phyloP scores from a whole-genome alignment of 768 basidiomycete species.

The Asterophora lycoperdoides region DNA sequence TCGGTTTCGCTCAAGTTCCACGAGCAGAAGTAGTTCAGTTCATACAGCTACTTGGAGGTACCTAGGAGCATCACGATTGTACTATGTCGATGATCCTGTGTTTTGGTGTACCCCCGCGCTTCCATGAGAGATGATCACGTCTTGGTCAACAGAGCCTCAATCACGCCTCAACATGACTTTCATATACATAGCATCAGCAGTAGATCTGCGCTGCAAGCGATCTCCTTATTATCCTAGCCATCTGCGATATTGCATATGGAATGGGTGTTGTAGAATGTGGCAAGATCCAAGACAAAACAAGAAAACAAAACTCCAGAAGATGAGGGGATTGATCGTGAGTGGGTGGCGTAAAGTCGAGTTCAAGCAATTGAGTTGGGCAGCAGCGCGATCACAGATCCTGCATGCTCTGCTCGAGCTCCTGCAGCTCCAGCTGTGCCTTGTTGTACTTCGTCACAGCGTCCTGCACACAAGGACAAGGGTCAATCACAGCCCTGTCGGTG shows the following conservation, averaged over 20 bases:
- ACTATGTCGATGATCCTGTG: too few species aligned
- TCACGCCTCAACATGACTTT: too few species aligned
- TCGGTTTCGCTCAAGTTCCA: conserved; percentile 80
- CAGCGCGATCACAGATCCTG: conserved; percentile 48
- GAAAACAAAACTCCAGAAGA: conserved; percentile 7
- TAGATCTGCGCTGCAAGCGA: conserved; percentile 5
- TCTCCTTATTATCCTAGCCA: conserved; percentile 14
- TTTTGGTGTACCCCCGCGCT: too few species aligned
- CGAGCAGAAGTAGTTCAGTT: conserved; percentile 34
- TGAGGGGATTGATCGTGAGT: conserved; percentile 2
- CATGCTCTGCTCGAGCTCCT: conserved; percentile 78
- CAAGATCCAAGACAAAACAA: conserved; percentile 11
- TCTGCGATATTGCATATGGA: conserved; percentile 8
- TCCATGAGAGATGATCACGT: too few species aligned
- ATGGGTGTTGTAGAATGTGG: conserved; percentile 8
- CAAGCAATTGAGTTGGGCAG: not conserved
- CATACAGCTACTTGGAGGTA: not conserved
- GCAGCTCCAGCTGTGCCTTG: conserved; percentile 73
- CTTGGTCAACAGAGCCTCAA: too few species aligned
- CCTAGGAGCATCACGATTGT: too few species aligned
- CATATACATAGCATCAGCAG: not conserved
- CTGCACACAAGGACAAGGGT: conserved; percentile 31
- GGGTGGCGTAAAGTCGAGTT: conserved; percentile 1
- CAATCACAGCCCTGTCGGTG: not conserved
- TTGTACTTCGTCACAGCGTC: conserved; percentile 69